Evolutionary conservation across 495 filamentous ascomycete species (phyloP).

Genomic region (Bacidia gigantensis): DNA sequence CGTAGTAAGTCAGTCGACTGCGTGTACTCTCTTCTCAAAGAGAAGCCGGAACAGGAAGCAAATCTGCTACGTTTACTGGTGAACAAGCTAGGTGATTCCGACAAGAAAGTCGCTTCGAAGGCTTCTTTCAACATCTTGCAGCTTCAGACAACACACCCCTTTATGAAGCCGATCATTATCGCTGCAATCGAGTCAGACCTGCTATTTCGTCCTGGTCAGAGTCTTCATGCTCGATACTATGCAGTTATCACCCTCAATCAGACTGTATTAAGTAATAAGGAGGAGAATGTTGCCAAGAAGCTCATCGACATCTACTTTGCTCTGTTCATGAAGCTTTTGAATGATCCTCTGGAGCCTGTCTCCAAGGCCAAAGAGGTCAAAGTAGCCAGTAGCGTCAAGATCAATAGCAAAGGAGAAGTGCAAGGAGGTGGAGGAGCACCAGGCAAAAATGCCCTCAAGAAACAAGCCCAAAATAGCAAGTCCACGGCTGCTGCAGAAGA

Average conservation of each 20-base stretch:
- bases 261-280: conserved; percentile 72
- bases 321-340: conserved; percentile 64
- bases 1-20: conserved; percentile 73
- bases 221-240: conserved; percentile 80
- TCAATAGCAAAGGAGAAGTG: conserved; percentile 28
- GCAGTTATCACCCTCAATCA: conserved; percentile 94
- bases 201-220: conserved; percentile 76
- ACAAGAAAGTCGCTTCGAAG: conserved; percentile 86
- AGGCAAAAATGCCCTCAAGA: conserved; percentile 35
- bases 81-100: conserved; percentile 88
- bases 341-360: conserved; percentile 25
- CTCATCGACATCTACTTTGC: conserved; percentile 83
- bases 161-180: conserved; percentile 84
- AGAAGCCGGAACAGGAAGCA: conserved; percentile 94
- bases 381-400: conserved; percentile 19
- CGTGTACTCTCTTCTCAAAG: conserved; percentile 75
- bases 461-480: conserved; percentile 37
- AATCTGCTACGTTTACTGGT: conserved; percentile 83
- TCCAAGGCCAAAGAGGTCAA: conserved; percentile 23
- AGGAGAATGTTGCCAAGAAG: conserved; percentile 67
- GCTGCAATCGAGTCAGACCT: conserved; percentile 72
- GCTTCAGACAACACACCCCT: conserved; percentile 69
- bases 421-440: conserved; percentile 38
- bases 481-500: conserved; percentile 47
- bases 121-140: conserved; percentile 88